Base-by-base conservation (phyloP, 2,329 filamentous ascomycete genomes). In the Sporothrix brunneoviolacea region DNA sequence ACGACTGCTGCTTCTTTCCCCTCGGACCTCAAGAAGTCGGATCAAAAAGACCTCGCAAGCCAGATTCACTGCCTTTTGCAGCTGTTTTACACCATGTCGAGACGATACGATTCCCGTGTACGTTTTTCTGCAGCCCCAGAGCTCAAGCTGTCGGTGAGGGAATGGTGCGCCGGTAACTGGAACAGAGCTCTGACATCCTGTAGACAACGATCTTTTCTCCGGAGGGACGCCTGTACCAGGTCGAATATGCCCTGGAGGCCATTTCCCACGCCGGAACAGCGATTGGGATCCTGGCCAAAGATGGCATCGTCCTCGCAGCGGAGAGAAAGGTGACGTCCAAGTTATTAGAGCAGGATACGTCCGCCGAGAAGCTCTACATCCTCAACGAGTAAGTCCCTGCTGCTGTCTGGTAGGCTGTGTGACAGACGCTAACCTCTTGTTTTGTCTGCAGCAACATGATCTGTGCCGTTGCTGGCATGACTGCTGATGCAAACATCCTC, bases 181-280 rank as follows among this genome's bases (percentile, higher is more conserved):
- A 39, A 9, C 4, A 24, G 48, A 28, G 32, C 18, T 33, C 37
- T 35, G 19, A 35, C 22, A 15, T 39, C 21, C 50, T 39, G 41
- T 62, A 95, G 91, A 98, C 93, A 62, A 98, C 93, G 68, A 98
- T 98, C 80, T 98, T 98, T 83, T 98, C 93, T 55, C 93, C 93
- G 54, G 93, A 98, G 75, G 93, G 93, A 58, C 91, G 93, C 65
- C 82, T 98, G 55, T 98, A 98, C 72, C 93, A 98, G 73, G 93
- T 98, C 63, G 93, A 98, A 81, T 98, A 98, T 79, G 94, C 93
- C 22, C 82, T 98, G 47, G 93, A 98, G 71, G 93, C 93, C 66
- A 98, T 98, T 67, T 98, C 93, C 59, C 93, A 98, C 64, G 93
- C 93, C 60, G 93, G 93, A 61, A 98, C 93, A 44, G 93, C 93